Conservation (phyloP, 2,329 filamentous ascomycete species). For the Trichoderma cornu-damae region DNA sequence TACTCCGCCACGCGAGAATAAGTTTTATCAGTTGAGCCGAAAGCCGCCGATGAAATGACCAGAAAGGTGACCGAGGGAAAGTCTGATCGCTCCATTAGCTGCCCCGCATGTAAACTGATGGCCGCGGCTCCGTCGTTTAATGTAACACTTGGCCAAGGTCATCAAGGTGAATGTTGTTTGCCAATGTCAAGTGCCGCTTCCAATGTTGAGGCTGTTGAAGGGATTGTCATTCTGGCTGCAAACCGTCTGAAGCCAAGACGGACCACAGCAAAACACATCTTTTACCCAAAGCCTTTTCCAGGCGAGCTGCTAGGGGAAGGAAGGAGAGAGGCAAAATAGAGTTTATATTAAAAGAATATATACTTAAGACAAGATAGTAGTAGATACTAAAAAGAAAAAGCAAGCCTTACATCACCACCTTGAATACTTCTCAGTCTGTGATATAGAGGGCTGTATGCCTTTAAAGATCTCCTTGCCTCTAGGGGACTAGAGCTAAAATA, state of each 20-base stretch:
- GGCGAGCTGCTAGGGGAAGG: too few relatives aligned
- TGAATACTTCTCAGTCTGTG: too few relatives aligned
- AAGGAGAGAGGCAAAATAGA: too few relatives aligned
- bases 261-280: constrained; percentile 4
- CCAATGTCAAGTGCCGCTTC: constrained; percentile 9
- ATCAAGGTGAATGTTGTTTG: neutral
- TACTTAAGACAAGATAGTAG: too few relatives aligned
- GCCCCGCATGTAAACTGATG: neutral
- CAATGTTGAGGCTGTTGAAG: neutral
- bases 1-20: neutral
- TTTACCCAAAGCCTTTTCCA: constrained; percentile 6
- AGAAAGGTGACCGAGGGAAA: neutral
- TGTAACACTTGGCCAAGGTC: constrained; percentile 6
- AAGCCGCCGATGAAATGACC: neutral
- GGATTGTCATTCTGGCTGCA: neutral
- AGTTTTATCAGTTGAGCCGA: constrained; percentile 11
- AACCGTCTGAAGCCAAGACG: neutral
- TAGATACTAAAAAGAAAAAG: too few relatives aligned
- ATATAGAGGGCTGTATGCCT: too few relatives aligned
- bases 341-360: too few relatives aligned
- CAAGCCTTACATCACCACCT: too few relatives aligned
- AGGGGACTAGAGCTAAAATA: too few relatives aligned
- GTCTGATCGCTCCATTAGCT: neutral
- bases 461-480: too few relatives aligned
- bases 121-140: neutral